Base-by-base conservation (phyloP, 2,329 filamentous ascomycete species). In the Lomentospora prolificans region DNA sequence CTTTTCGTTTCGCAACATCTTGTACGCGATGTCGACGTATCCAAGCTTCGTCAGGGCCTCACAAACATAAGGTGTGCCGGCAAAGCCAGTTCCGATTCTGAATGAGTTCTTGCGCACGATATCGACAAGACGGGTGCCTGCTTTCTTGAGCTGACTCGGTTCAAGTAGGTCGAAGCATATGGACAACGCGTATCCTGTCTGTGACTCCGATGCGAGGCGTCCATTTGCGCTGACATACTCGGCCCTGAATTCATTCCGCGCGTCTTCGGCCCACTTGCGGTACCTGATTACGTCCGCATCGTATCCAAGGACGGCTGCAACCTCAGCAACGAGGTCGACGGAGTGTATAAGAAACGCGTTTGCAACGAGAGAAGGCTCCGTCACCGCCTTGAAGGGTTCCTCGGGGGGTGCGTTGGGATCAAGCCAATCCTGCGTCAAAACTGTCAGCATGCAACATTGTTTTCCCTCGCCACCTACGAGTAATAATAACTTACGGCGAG, bases 331-430 rank as follows among this genome's bases (percentile, higher is more conserved):
- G 0, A 74, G 56, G 5, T 65, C 62, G 0, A 74, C 73, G 22
- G 74, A 70, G 46, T 71, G 69, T 1, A 75, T 68, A 2, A 78
- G 66, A 57, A 75, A 78, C 1, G 73, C 72, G 55, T 78, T 74
- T 0, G 75, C 72, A 1, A 77, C 73, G 1, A 75, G 66, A 2
- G 65, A 63, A 0, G 66, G 63, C 33, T 71, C 65, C 0, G 75
- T 77, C 0, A 67, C 69, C 0, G 72, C 72, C 14, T 62, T 63
- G 3, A 65, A 69, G 0, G 75, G 68, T 7, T 69, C 60, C 0
- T 72, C 65, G 0, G 70, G 65, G 0, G 75, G 74, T 1, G 75
- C 69, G 3, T 67, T 66, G 0, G 76, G 76, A 55, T 77, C 75
- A 2, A 78, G 67, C 75, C 75, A 78, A 58, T 78, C 76, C 28